Evolutionary conservation across 179 eudicot genomes (phyloP), one percentile per base, ranked within the genome.

Genomic region (Spergularia azorica): DNA sequence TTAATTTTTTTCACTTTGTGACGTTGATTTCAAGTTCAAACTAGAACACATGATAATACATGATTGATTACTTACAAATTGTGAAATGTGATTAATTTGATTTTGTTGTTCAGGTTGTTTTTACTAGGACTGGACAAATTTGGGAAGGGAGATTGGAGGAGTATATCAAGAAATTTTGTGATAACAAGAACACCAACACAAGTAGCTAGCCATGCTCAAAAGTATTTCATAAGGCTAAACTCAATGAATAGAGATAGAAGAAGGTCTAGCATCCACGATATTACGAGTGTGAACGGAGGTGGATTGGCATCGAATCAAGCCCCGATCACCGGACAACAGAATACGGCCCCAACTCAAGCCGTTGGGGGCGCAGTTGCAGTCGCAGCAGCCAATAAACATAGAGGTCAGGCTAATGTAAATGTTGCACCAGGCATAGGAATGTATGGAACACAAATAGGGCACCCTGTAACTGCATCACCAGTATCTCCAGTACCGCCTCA

Each of bases 61-160:
- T 36, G 39, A 36, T 36, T 36, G 39, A 36, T 36, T 36, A 36
- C 39, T 36, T 36, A 36, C 39, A 36, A 36, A 36, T 1, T 36
- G 39, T 36, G 39, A 36, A 46, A 46, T n/a, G 5, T 67, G 52
- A 46, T 69, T 69, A 11, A 66, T 68, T 68, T n/a, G 54, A 41
- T 66, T 4, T 9, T 43, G 3, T 32, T 15, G 56, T 79, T 38
- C 84, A 92, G 97, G 87, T 75, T 92, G 52, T 92, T 92, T 81
- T 76, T 92, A 81, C 87, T 92, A 14, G 97, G 97, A 9, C 77
- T 92, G 26, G 97, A 92, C 81, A 92, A 92, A 82, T 92, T 92
- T 59, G 97, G 95, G 17, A 92, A 92, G 80, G 97, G 97, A 9
- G 97, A 92, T 77, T 92, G 97, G 97, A 88, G 97, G 69, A 92